These are phyloP conservation scores for Termitomyces sp. DNA, from an alignment of 768 basidiomycete species.

Conservation along the genomic window DNA sequence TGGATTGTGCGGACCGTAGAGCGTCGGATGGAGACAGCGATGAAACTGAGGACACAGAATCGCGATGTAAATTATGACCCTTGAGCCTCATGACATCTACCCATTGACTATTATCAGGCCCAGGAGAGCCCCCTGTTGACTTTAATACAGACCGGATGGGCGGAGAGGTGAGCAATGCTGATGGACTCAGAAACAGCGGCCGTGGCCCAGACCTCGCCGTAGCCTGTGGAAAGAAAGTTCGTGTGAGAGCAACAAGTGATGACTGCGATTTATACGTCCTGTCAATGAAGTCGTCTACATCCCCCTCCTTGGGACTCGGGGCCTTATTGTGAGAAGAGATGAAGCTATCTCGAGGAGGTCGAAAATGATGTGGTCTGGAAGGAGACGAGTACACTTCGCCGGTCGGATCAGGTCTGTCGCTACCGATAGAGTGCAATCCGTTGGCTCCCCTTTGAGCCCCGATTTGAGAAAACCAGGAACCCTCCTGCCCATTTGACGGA, in stretches of 20 bases:
- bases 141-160: slow-evolving; percentile 20
- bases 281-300: slow-evolving; percentile 28
- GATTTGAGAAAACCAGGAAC: slow-evolving; percentile 9
- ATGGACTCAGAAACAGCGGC: slow-evolving; percentile 59
- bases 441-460: neutral
- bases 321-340: slow-evolving; percentile 25
- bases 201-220: slow-evolving; percentile 51
- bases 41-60: slow-evolving; percentile 60
- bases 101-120: slow-evolving; percentile 37
- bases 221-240: slow-evolving; percentile 26
- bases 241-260: slow-evolving; percentile 39
- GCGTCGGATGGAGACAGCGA: slow-evolving; percentile 58
- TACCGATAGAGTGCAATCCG: neutral
- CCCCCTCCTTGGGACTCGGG: slow-evolving; percentile 24
- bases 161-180: slow-evolving; percentile 33
- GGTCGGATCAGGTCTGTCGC: slow-evolving; percentile 25
- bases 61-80: slow-evolving; percentile 34
- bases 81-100: slow-evolving; percentile 39
- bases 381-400: slow-evolving; percentile 45
- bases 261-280: slow-evolving; percentile 34
- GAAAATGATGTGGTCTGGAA: slow-evolving; percentile 52
- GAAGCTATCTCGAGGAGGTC: slow-evolving; percentile 51
- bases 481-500: slow-evolving; percentile 2
- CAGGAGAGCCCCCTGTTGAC: slow-evolving; percentile 31
- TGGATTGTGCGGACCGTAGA: slow-evolving; percentile 27